Percentiles rank a stretch among this genome's conserved stretches.
Conservation (phyloP, 257 asterid genomes). For the Mentha longifolia region DNA sequence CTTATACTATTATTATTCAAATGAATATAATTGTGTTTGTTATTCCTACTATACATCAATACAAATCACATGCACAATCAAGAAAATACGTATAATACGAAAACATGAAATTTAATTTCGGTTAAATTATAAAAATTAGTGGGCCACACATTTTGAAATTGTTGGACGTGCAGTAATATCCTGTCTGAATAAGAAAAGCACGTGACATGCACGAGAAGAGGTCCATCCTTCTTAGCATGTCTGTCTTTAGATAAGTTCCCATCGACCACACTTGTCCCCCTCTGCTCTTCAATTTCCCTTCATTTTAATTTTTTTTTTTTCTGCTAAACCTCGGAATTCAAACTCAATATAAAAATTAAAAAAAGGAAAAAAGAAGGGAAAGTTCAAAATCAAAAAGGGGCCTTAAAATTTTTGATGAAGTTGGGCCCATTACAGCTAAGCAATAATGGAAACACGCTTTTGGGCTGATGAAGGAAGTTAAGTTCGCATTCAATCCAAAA, state of each 20-base stretch:
- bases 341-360: no score
- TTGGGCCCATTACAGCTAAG: conserved; percentile 41
- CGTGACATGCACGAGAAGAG: not conserved
- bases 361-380: no score
- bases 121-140: not conserved
- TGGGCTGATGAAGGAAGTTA: conserved; percentile 34
- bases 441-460: conserved; percentile 9
- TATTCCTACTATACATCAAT: not conserved
- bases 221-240: not conserved
- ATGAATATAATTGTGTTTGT: no score
- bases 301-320: not conserved
- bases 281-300: not conserved
- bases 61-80: not conserved
- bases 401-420: not conserved
- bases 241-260: not conserved
- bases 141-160: not conserved
- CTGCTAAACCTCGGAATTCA: conserved; percentile 21
- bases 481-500: conserved; percentile 29
- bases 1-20: no score
- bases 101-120: not conserved
- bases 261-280: not conserved
- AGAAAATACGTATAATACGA: not conserved
- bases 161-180: not conserved
- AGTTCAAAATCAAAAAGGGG: not conserved
- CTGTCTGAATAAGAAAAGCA: not conserved